Conservation (phyloP, 495 filamentous ascomycete species). For the Sphaerosporella brunnea region DNA sequence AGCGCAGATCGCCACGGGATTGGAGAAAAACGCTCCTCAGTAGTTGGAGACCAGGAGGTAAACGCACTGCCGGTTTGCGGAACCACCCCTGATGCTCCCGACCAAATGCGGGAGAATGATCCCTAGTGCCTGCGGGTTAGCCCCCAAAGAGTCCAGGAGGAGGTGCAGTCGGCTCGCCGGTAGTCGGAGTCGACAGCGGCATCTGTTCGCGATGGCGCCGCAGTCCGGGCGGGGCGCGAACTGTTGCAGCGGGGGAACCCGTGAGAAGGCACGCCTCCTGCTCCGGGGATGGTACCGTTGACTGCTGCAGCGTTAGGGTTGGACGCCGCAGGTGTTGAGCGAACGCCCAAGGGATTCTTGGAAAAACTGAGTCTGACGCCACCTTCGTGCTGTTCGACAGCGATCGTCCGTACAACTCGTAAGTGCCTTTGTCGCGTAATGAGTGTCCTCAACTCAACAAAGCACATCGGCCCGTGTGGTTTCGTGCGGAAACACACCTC, state of each 20-base stretch:
- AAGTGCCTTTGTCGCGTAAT: constrained; percentile 80
- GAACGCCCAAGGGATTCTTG: constrained; percentile 90
- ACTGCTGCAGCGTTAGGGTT: constrained; percentile 8
- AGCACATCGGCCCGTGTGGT: constrained; percentile 96
- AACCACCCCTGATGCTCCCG: not conserved
- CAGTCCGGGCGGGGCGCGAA: constrained; percentile 23
- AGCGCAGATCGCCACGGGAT: constrained; percentile 1
- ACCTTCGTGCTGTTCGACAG: constrained; percentile 84
- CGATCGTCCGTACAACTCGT: constrained; percentile 73
- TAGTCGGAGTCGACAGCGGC: constrained; percentile 10
- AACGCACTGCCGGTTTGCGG: not conserved
- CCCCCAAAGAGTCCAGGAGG: not conserved
- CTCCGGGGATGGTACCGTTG: constrained; percentile 4
- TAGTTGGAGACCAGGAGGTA: constrained; percentile 9
- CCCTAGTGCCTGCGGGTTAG: not conserved
- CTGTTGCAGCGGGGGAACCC: constrained; percentile 16
- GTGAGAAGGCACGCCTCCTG: constrained; percentile 11
- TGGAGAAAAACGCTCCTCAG: constrained; percentile 4
- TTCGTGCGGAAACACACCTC: constrained; percentile 93
- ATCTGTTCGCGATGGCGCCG: constrained; percentile 18
- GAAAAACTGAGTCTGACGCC: constrained; percentile 97
- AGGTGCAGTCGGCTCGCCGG: constrained; percentile 8
- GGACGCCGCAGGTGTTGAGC: constrained; percentile 26
- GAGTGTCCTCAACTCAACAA: constrained; percentile 96
- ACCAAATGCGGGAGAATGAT: not conserved